Evolutionary conservation across 2,329 filamentous ascomycete species (phyloP).

Genomic region (Paracamarosporium sp.): DNA sequence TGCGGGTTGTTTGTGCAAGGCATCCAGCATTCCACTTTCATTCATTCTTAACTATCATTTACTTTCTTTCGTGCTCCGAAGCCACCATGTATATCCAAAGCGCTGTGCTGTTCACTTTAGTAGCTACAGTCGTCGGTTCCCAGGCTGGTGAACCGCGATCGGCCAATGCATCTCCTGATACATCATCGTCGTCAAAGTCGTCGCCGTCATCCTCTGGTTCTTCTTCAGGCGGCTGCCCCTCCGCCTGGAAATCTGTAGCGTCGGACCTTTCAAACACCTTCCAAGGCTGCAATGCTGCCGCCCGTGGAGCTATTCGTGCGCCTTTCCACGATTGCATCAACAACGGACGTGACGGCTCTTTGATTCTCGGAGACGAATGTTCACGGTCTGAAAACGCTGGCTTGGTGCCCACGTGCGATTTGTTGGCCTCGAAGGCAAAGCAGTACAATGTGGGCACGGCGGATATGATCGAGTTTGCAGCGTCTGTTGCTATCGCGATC

Average conservation of each 20-base stretch:
- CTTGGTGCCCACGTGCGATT: conserved; percentile 49
- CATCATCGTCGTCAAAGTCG: background rate
- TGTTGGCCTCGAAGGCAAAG: conserved; percentile 45
- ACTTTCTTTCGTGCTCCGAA: background rate
- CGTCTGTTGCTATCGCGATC: conserved; percentile 25
- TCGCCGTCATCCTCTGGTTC: background rate
- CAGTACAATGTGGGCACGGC: conserved; percentile 44
- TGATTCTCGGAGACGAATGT: conserved; percentile 34
- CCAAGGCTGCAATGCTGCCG: conserved; percentile 24
- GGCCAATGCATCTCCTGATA: background rate
- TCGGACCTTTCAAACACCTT: background rate
- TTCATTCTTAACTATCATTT: background rate
- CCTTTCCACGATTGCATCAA: conserved; percentile 39
- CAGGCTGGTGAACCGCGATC: no score
- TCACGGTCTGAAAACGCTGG: conserved; percentile 50
- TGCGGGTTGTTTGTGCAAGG: background rate
- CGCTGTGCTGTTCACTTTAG: background rate
- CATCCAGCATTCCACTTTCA: background rate
- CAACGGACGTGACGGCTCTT: conserved; percentile 33
- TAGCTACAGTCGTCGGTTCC: background rate
- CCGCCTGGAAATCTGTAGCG: background rate
- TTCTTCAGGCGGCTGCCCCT: background rate
- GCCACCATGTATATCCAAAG: background rate
- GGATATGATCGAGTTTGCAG: conserved; percentile 38
- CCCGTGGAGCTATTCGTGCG: conserved; percentile 29